Evolutionary conservation across 108 stramenopile species (phyloP).

Genomic region (Conticribra weissflogii): DNA sequence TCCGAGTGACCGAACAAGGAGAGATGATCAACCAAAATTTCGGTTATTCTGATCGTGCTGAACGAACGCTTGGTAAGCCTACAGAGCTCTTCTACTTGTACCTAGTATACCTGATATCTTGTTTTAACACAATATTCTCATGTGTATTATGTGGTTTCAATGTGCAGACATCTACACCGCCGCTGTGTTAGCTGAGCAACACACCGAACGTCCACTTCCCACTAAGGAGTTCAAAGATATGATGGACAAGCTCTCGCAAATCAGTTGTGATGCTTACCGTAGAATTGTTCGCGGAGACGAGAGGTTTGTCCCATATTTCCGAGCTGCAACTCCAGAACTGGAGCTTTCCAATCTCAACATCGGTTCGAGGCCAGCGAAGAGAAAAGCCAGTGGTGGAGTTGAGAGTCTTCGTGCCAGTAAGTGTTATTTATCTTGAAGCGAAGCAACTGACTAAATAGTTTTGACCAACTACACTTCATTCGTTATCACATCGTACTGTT

Average conservation of each 20-base stretch:
- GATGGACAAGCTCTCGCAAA: conserved; percentile 86
- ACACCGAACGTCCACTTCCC: conserved; percentile 59
- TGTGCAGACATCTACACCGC: conserved; percentile 91
- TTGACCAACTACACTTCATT: not conserved
- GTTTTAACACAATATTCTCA: no score
- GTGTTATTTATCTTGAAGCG: no score
- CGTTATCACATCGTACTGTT: not conserved
- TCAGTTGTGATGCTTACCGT: conserved; percentile 92
- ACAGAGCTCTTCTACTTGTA: not conserved
- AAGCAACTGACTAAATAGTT: no score
- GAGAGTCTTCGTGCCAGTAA: conserved; percentile 92
- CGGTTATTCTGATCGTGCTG: conserved; percentile 86
- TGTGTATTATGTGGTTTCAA: not conserved
- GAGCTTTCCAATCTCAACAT: conserved; percentile 93
- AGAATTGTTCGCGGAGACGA: conserved; percentile 82
- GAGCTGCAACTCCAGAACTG: conserved; percentile 95
- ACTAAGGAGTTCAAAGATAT: conserved; percentile 77
- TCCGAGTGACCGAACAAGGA: conserved; percentile 99
- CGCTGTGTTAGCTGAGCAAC: conserved; percentile 89
- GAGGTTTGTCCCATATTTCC: conserved; percentile 96
- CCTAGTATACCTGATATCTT: not conserved
- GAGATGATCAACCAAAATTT: conserved; percentile 99
- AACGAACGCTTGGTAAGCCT: conserved; percentile 66
- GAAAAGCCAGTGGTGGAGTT: conserved; percentile 94
- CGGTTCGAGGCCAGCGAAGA: conserved; percentile 96